Percentiles rank a stretch among this genome's conserved stretches.
Evolutionary conservation across 2,329 filamentous ascomycete genomes (phyloP).

Genomic region (Exophiala sp.): DNA sequence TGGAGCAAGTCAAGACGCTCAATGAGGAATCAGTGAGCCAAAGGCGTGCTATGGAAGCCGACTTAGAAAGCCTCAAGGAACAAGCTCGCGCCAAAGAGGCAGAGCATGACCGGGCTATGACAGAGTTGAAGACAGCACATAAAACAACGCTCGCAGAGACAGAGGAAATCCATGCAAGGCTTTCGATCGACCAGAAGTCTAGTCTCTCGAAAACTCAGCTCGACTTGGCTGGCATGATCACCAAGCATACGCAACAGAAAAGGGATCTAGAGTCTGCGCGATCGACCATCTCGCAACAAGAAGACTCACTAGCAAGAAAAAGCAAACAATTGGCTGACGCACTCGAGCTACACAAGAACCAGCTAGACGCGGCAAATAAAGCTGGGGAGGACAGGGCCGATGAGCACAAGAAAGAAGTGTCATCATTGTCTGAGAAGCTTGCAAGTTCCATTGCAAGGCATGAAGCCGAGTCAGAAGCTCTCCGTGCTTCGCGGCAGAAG

Average conservation of each 20-base stretch:
- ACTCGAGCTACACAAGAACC: constrained; percentile 3
- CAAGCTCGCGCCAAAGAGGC: constrained; percentile 35
- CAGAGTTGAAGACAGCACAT: constrained; percentile 7
- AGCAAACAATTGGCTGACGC: constrained; percentile 10
- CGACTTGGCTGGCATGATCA: constrained; percentile 24
- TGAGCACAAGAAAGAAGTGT: constrained; percentile 13
- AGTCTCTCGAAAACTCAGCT: constrained; percentile 23
- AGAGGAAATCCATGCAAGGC: constrained; percentile 13
- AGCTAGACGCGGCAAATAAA: constrained; percentile 7
- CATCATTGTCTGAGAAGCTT: constrained; percentile 7
- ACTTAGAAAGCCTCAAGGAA: constrained; percentile 35
- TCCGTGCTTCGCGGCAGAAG: constrained; percentile 11
- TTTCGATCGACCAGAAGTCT: constrained; percentile 16
- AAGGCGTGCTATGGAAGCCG: constrained; percentile 35
- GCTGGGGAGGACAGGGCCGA: constrained; percentile 6
- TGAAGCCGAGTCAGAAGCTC: constrained; percentile 9
- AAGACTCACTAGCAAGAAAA: constrained; percentile 11
- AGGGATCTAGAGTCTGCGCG: constrained; percentile 21
- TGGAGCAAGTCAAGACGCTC: constrained; percentile 35
- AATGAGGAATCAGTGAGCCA: constrained; percentile 39
- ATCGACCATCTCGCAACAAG: constrained; percentile 6
- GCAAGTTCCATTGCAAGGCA: constrained; percentile 9
- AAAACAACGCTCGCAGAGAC: constrained; percentile 9
- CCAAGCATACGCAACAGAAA: constrained; percentile 24
- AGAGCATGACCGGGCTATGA: constrained; percentile 5